A percentile compares a stretch with the other conserved stretches of the same genome.
Evolutionary conservation across 2,329 filamentous ascomycete species (phyloP).

Genomic region (Fusarium sp.): DNA sequence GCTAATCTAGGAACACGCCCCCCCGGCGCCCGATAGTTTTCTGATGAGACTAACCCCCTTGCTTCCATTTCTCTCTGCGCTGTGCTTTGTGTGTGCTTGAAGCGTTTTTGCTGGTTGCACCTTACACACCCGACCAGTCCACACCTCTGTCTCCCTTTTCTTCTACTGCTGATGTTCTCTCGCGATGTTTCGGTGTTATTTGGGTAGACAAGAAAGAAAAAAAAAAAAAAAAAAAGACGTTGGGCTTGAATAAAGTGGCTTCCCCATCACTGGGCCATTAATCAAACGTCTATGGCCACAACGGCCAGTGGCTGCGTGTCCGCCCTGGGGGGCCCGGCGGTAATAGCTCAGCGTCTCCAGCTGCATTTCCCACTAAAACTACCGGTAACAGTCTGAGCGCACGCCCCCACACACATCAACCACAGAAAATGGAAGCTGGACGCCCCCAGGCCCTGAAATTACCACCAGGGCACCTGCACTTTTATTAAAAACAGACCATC

Average conservation of each 20-base stretch:
- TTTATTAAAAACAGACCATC: slow-evolving; percentile 49
- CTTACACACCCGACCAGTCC: slow-evolving; percentile 36
- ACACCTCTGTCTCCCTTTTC: slow-evolving; percentile 7
- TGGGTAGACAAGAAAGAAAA: background rate
- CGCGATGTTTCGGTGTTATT: background rate
- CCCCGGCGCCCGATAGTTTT: background rate
- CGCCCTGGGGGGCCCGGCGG: slow-evolving; percentile 4
- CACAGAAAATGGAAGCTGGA: slow-evolving; percentile 22
- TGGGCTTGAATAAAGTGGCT: slow-evolving; percentile 3
- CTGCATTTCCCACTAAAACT: slow-evolving; percentile 26
- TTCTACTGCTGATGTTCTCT: background rate
- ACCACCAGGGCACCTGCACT: slow-evolving; percentile 27
- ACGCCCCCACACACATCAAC: slow-evolving; percentile 27
- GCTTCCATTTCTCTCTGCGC: slow-evolving; percentile 17
- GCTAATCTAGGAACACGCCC: slow-evolving; percentile 24
- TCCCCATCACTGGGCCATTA: slow-evolving; percentile 1
- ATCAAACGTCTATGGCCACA: slow-evolving; percentile 19
- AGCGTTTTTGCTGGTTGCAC: slow-evolving; percentile 29
- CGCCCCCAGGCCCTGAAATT: slow-evolving; percentile 40
- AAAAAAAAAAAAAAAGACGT: background rate
- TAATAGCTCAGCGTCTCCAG: slow-evolving; percentile 15
- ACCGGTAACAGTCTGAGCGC: slow-evolving; percentile 17
- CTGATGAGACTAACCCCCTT: slow-evolving; percentile 20
- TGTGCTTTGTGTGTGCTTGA: slow-evolving; percentile 14
- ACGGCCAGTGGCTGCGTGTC: slow-evolving; percentile 23